phyloP scores from a whole-genome alignment of 2,329 filamentous ascomycete genomes.

The Venturia asperata region DNA sequence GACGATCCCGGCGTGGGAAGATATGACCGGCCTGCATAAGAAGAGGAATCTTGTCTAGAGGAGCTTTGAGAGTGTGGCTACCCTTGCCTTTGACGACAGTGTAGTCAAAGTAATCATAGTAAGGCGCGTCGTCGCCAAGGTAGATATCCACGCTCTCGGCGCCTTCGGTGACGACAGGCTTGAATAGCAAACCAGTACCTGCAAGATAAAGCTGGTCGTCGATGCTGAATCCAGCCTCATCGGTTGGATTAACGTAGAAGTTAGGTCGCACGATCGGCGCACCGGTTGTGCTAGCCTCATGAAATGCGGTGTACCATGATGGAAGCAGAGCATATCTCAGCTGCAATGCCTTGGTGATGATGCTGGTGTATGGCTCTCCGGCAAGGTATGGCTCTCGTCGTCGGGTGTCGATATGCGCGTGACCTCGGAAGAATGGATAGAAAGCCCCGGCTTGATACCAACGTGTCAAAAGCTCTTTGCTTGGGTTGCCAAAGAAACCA shows the following conservation, averaged over 20 bases:
- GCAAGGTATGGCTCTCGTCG: conserved; percentile 87
- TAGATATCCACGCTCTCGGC: conserved; percentile 70
- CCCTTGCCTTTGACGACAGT: conserved; percentile 65
- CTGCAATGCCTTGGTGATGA: conserved; percentile 80
- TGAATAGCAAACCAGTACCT: conserved; percentile 80
- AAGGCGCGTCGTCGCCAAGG: conserved; percentile 79
- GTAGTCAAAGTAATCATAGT: conserved; percentile 95
- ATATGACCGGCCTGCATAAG: conserved; percentile 92
- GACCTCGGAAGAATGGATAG: conserved; percentile 96
- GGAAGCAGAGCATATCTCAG: conserved; percentile 85
- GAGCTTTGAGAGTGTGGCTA: conserved; percentile 65
- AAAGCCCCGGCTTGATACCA: conserved; percentile 98
- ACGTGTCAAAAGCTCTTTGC: conserved; percentile 79
- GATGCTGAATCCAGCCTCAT: conserved; percentile 78
- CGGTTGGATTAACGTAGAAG: conserved; percentile 82
- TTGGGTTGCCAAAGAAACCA: conserved; percentile 96
- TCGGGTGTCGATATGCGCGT: conserved; percentile 93
- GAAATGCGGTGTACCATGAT: conserved; percentile 95
- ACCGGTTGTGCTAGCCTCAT: conserved; percentile 73
- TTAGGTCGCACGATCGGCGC: conserved; percentile 86
- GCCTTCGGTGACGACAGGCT: conserved; percentile 77
- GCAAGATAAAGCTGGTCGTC: conserved; percentile 94
- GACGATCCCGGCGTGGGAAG: conserved; percentile 80
- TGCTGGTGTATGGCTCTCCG: conserved; percentile 74
- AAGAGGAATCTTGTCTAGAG: conserved; percentile 78